Conservation (phyloP, 345 rosid genomes). For the Populus nigra region DNA sequence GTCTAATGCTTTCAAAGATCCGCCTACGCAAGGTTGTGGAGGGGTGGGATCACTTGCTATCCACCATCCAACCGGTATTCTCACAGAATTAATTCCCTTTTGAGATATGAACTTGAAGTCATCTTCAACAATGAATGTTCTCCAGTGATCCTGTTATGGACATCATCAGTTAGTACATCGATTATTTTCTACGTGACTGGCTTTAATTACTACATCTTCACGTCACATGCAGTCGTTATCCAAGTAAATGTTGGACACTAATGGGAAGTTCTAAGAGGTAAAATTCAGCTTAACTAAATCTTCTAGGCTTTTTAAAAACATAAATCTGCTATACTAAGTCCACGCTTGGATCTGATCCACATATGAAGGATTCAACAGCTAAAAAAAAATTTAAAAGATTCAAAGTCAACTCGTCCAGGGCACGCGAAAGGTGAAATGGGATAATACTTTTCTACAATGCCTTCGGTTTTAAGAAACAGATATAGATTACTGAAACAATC, state of each 20-base stretch:
- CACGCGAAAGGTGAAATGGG: no score
- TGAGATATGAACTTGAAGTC: conserved; percentile 59
- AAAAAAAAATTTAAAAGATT: not conserved
- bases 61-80: conserved; percentile 77
- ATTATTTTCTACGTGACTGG: no score
- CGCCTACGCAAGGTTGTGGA: conserved; percentile 53
- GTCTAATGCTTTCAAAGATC: conserved; percentile 54
- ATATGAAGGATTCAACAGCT: not conserved
- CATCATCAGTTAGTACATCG: not conserved
- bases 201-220: not conserved
- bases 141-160: conserved; percentile 53
- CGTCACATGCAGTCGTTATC: not conserved
- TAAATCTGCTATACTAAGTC: no score
- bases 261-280: not conserved
- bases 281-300: not conserved
- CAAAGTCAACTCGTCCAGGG: not conserved
- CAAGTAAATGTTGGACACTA: not conserved
- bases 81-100: conserved; percentile 49
- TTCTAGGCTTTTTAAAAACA: not conserved
- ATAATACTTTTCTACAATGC: no score
- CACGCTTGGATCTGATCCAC: not conserved
- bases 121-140: conserved; percentile 50
- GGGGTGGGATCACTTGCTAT: conserved; percentile 57
- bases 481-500: no score
- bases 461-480: no score